Base-by-base conservation (phyloP, 179 eudicot species). In the Nepenthes alata region DNA sequence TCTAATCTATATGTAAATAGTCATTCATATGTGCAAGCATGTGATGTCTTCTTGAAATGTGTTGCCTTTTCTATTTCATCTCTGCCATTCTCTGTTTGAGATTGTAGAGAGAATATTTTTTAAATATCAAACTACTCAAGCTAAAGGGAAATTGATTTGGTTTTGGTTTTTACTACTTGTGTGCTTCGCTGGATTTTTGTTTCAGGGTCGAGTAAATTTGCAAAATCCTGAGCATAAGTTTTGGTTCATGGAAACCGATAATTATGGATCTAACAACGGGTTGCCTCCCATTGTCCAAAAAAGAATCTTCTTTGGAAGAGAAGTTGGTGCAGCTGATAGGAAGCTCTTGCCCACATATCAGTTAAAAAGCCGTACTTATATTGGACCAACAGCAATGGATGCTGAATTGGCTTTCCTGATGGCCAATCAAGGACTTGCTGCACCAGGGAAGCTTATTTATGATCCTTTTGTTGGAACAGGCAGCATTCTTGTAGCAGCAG, bases 401-500 rank as follows among this genome's bases (percentile, higher is more conserved):
- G 97, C 97, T 34, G 99, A 94, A 79, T 80, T 94, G 86, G 97
- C 99, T 49, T 90, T 94, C 71, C 65, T 94, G 70, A 94, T 94
- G 99, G 94, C 99, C 64, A 94, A 94, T 60, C 99, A 90, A 69
- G 99, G 95, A 45, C 83, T 85, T 58, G 95, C 80, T 66, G 70
- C 81, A 62, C 78, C 90, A 15, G 99, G 97, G 53, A 94, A 87
- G 76, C 83, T 94, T 64, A 87, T 90, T 3, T 90, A 77, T 76
- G 99, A 94, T 68, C 97, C 99, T 58, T 94, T 94, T 85, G 99
- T 94, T 61, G 99, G 99, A 60, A 90, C 97, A 11, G 99, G 99
- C 72, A 94, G 99, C 74, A 75, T 94, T 77, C 83, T 94, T 54
- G 75, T 94, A 56, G 94, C 83, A 47, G 97, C 97, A 41, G 89